Conservation (phyloP, 2,329 filamentous ascomycete species). For the Sclerotinia glacialis region DNA sequence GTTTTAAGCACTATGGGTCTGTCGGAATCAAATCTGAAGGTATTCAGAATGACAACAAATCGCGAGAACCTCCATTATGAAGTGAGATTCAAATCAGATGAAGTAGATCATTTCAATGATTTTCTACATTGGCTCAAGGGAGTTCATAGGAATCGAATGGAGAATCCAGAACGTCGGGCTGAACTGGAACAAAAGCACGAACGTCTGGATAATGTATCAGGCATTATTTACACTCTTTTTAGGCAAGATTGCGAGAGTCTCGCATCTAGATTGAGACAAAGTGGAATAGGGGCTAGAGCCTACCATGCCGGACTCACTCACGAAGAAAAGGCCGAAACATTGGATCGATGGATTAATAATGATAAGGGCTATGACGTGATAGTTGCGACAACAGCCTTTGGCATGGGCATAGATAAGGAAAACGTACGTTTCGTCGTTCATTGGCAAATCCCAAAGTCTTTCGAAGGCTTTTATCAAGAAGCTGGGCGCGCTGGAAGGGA, state of each 20-base stretch:
- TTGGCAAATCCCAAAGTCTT: constrained; percentile 90
- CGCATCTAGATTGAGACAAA: constrained; percentile 60
- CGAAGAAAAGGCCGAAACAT: constrained; percentile 67
- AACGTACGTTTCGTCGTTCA: constrained; percentile 93
- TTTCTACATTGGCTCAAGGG: constrained; percentile 73
- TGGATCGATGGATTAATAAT: constrained; percentile 70
- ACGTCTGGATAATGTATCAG: constrained; percentile 63
- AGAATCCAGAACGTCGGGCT: constrained; percentile 51
- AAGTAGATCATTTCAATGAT: constrained; percentile 68
- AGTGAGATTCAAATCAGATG: constrained; percentile 76
- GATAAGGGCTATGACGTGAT: constrained; percentile 81
- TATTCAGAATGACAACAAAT: constrained; percentile 80
- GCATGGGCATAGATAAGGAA: constrained; percentile 97
- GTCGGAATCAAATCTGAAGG: constrained; percentile 59
- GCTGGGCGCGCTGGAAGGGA: constrained; percentile 88
- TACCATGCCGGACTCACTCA: constrained; percentile 69
- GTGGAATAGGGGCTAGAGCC: constrained; percentile 70
- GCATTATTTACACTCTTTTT: constrained; percentile 77
- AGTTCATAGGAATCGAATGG: constrained; percentile 68
- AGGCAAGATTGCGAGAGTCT: constrained; percentile 72
- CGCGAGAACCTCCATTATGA: constrained; percentile 88
- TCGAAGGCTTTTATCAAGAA: constrained; percentile 96
- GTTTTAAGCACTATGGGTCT: constrained; percentile 74
- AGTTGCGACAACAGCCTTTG: constrained; percentile 92
- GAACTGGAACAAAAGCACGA: constrained; percentile 56